Conservation (phyloP, 306 rosid genomes). For the Benincasa hispida region DNA sequence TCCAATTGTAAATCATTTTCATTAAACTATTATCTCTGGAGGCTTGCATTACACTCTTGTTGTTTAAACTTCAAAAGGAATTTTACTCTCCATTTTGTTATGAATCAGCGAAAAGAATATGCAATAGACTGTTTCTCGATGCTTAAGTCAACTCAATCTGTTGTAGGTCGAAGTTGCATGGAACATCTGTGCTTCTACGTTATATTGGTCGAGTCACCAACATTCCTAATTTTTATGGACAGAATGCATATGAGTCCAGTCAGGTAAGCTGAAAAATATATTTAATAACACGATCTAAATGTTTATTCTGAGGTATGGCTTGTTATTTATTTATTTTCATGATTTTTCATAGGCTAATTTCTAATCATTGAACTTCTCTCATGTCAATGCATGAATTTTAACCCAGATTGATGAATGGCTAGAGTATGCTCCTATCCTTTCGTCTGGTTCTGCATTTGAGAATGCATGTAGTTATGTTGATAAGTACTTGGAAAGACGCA, state of each 20-base stretch:
- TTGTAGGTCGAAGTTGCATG: slow-evolving; percentile 50
- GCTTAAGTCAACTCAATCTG: background rate
- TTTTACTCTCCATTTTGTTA: background rate
- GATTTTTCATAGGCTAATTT: background rate
- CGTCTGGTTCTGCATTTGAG: slow-evolving; percentile 75
- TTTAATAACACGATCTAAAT: background rate
- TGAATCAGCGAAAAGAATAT: background rate
- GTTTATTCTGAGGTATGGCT: background rate
- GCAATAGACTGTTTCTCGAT: background rate
- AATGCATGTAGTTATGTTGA: slow-evolving; percentile 62
- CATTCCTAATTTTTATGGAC: slow-evolving; percentile 54
- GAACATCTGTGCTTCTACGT: slow-evolving; percentile 52
- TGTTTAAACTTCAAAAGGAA: background rate
- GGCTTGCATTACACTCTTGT: background rate
- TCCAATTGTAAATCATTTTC: background rate
- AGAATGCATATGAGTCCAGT: slow-evolving; percentile 39
- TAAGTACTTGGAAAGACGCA: slow-evolving; percentile 41
- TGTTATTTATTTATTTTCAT: background rate
- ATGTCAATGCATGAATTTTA: background rate
- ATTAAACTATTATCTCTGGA: background rate
- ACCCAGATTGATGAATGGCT: slow-evolving; percentile 71
- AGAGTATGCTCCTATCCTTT: slow-evolving; percentile 59
- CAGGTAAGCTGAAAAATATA: slow-evolving; percentile 36
- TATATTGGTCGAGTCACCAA: slow-evolving; percentile 40
- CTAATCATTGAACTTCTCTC: background rate